Evolutionary conservation across 345 rosid species (phyloP).

Genomic region (Corchorus olitorius): DNA sequence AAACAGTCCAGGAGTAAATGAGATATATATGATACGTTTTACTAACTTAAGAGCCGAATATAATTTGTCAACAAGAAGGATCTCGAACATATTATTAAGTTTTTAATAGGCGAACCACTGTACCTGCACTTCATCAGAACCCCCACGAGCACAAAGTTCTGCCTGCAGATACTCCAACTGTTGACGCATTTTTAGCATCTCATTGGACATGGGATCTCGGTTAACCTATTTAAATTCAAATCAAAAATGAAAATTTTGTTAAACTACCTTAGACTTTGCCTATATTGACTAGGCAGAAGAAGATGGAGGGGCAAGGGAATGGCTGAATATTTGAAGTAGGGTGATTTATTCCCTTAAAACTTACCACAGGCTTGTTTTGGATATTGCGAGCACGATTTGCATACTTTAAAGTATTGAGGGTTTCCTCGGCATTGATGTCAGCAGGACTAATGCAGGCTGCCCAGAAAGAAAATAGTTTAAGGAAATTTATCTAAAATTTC

Average conservation of each 20-base stretch:
- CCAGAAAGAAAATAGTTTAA: slow-evolving; percentile 8
- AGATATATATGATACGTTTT: not conserved
- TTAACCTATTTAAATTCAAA: slow-evolving; percentile 58
- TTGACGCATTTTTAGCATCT: slow-evolving; percentile 98
- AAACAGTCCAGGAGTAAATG: not conserved
- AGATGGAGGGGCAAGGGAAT: not conserved
- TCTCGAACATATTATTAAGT: not conserved
- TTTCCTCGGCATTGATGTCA: slow-evolving; percentile 98
- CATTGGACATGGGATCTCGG: slow-evolving; percentile 94
- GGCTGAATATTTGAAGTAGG: not conserved
- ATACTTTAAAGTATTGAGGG: slow-evolving; percentile 92
- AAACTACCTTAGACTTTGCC: slow-evolving; percentile 2
- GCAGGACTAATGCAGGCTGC: slow-evolving; percentile 99
- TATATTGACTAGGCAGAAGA: not conserved
- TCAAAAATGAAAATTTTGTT: slow-evolving; percentile 6
- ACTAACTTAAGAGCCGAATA: slow-evolving; percentile 5
- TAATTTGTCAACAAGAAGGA: slow-evolving; percentile 3
- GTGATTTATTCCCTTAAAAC: slow-evolving; percentile 35
- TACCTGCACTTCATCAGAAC: slow-evolving; percentile 88
- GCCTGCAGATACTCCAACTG: slow-evolving; percentile 93
- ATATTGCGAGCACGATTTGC: slow-evolving; percentile 99
- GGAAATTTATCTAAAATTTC: not conserved
- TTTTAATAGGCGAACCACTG: slow-evolving; percentile 12
- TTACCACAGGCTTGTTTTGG: slow-evolving; percentile 95
- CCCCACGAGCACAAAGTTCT: slow-evolving; percentile 88